A percentile compares a stretch with the other conserved stretches of the same genome.
Conservation (phyloP, 2,329 filamentous ascomycete species). For the Penicillium olsonii region DNA sequence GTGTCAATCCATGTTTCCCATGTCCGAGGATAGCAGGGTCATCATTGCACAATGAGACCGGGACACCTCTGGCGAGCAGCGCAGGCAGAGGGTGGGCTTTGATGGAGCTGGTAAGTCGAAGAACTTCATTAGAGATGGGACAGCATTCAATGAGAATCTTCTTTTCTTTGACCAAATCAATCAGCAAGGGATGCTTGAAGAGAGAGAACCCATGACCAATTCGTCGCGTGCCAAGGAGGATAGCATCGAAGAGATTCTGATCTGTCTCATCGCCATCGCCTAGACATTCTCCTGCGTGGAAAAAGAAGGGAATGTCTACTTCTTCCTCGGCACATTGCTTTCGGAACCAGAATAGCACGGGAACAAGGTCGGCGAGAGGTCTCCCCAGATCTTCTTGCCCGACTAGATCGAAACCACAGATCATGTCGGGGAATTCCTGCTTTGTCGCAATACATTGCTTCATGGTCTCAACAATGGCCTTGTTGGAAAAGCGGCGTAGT, state of each 20-base stretch:
- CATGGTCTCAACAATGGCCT: constrained; percentile 75
- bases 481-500: constrained; percentile 64
- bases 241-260: constrained; percentile 83
- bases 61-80: constrained; percentile 78
- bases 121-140: constrained; percentile 85
- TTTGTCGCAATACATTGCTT: constrained; percentile 84
- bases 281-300: constrained; percentile 88
- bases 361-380: constrained; percentile 73
- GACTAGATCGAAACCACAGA: constrained; percentile 87
- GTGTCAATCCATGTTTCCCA: constrained; percentile 76
- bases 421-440: constrained; percentile 71
- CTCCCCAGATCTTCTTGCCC: constrained; percentile 82
- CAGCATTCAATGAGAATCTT: constrained; percentile 87
- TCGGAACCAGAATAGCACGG: constrained; percentile 90
- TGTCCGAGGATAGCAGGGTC: constrained; percentile 88
- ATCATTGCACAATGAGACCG: constrained; percentile 84
- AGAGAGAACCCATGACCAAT: constrained; percentile 89
- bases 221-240: constrained; percentile 80
- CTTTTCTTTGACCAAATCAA: constrained; percentile 86
- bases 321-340: constrained; percentile 77
- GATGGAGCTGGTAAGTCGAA: constrained; percentile 75
- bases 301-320: constrained; percentile 88
- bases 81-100: constrained; percentile 79
- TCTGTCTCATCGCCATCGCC: constrained; percentile 77
- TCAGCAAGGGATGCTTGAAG: constrained; percentile 86